phyloP scores from a whole-genome alignment of 345 rosid species.

The Sonneratia alba region DNA sequence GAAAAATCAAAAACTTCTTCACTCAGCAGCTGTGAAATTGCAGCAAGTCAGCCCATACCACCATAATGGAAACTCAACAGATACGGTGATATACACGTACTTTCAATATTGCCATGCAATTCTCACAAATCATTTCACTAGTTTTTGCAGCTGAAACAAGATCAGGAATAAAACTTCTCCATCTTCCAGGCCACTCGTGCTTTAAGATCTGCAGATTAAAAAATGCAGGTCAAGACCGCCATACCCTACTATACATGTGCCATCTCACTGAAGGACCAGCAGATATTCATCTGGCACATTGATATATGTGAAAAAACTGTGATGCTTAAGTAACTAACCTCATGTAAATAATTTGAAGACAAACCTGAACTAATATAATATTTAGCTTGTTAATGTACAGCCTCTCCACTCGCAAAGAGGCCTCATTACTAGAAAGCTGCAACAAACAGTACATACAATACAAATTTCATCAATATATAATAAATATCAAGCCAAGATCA shows the following conservation, averaged over 20 bases:
- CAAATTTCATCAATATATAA: slow-evolving; percentile 1
- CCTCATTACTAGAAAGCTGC: slow-evolving; percentile 85
- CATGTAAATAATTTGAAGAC: neutral
- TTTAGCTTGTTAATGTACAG: slow-evolving; percentile 92
- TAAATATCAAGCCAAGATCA: neutral
- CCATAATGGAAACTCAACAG: neutral
- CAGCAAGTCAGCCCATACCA: neutral
- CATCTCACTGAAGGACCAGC: neutral
- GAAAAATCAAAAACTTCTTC: slow-evolving; percentile 99
- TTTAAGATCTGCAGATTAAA: slow-evolving; percentile 55
- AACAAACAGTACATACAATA: slow-evolving; percentile 1
- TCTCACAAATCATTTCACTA: slow-evolving; percentile 98
- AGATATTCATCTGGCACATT: neutral
- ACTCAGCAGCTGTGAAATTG: slow-evolving; percentile 63
- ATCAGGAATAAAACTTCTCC: slow-evolving; percentile 98
- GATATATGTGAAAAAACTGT: neutral
- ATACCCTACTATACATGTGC: neutral
- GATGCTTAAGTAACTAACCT: neutral
- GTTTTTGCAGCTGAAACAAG: slow-evolving; percentile 98
- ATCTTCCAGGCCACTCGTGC: slow-evolving; percentile 98
- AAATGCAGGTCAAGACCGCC: neutral
- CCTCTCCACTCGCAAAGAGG: slow-evolving; percentile 76
- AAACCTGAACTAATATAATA: slow-evolving; percentile 93
- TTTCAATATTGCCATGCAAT: slow-evolving; percentile 95
- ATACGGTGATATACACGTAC: slow-evolving; percentile 25